A percentile compares a stretch with the other conserved stretches of the same genome.
These are phyloP conservation scores for Hydrangea macrophylla DNA, from an alignment of 148 eudicot species.

Conservation along the genomic window DNA sequence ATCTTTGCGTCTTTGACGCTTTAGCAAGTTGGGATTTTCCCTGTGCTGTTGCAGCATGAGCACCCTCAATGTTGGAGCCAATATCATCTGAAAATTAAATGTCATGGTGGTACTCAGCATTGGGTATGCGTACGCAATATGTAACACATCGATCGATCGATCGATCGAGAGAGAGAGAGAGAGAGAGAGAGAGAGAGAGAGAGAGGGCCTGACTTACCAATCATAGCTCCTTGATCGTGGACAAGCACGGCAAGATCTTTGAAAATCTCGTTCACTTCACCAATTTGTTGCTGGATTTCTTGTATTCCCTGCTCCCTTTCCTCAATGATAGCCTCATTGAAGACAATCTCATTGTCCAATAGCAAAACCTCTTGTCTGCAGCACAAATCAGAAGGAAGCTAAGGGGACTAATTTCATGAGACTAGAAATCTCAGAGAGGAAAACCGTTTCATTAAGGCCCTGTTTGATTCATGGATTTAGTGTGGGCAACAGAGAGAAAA, in stretches of 20 bases:
- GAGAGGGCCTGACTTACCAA: conserved; percentile 15
- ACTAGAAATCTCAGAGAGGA: background rate
- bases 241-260: conserved; percentile 32
- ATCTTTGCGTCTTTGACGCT: conserved; percentile 82
- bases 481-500: no score
- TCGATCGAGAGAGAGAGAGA: no score
- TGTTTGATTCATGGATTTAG: no score
- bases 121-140: no score
- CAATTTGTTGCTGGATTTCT: conserved; percentile 30
- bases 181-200: no score
- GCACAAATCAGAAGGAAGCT: conserved; percentile 4
- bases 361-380: conserved; percentile 23
- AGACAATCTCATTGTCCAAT: conserved; percentile 27
- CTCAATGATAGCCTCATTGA: conserved; percentile 25
- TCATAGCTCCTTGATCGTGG: conserved; percentile 27
- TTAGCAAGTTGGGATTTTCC: conserved; percentile 73
- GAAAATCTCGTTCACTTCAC: conserved; percentile 30
- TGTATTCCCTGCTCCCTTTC: conserved; percentile 30
- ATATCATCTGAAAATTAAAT: conserved; percentile 57
- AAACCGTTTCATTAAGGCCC: background rate
- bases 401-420: background rate
- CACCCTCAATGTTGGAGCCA: conserved; percentile 65
- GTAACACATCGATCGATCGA: no score
- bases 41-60: conserved; percentile 77
- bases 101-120: background rate